Conservation (phyloP, 108 stramenopile genomes). For the Poteriospumella lacustris region DNA sequence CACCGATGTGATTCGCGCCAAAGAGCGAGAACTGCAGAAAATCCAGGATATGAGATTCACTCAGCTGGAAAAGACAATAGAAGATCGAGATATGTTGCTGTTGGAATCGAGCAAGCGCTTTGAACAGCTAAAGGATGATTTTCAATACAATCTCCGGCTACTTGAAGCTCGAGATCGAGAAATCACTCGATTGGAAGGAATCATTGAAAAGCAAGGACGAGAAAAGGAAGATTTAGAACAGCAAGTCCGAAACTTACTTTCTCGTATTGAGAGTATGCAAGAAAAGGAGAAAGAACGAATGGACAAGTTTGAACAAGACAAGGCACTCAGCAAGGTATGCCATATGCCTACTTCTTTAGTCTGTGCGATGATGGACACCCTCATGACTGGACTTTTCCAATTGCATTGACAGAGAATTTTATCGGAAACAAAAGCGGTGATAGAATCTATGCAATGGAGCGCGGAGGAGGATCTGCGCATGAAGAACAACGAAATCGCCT, state of each 20-base stretch:
- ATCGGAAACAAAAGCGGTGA: background rate
- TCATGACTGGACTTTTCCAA: background rate
- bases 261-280: background rate
- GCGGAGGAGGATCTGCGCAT: background rate
- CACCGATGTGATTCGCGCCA: background rate
- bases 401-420: background rate
- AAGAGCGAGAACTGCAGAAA: slow-evolving; percentile 13
- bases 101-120: background rate
- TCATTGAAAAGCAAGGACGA: background rate
- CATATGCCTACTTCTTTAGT: background rate
- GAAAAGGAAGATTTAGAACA: background rate
- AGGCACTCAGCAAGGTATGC: background rate
- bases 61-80: slow-evolving; percentile 3
- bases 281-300: slow-evolving; percentile 4
- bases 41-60: background rate
- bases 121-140: slow-evolving; percentile 20
- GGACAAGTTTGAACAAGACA: slow-evolving; percentile 7
- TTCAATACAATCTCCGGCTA: slow-evolving; percentile 12
- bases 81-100: background rate
- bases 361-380: background rate
- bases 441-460: slow-evolving; percentile 25
- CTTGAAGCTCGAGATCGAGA: slow-evolving; percentile 25
- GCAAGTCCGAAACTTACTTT: background rate
- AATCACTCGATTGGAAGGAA: background rate
- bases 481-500: background rate